phyloP scores from a whole-genome alignment of 352 stramenopile species.

The Phytopythium cucurbitacearum region DNA sequence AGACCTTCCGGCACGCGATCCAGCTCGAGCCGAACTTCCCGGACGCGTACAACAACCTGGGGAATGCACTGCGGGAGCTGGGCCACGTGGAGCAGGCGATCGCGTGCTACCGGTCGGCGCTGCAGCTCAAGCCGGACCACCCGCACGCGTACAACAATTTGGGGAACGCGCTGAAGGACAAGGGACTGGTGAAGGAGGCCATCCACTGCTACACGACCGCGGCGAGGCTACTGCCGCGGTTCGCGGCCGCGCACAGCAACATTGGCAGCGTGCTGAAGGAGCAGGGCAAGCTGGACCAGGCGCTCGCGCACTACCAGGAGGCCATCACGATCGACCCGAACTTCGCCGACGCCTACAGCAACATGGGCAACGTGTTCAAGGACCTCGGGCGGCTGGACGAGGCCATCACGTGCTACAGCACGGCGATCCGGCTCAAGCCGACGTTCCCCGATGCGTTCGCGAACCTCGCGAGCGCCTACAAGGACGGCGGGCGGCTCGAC shows the following conservation, averaged over 20 bases:
- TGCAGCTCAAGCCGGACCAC: constrained; percentile 90
- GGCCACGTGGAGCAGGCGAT: constrained; percentile 79
- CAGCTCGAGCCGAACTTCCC: constrained; percentile 91
- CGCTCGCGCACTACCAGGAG: constrained; percentile 92
- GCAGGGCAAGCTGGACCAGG: constrained; percentile 91
- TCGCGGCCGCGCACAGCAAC: constrained; percentile 92
- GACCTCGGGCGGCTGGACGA: constrained; percentile 86
- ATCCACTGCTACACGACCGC: constrained; percentile 93
- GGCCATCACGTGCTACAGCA: constrained; percentile 88
- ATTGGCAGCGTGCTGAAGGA: constrained; percentile 94
- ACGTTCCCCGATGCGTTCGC: constrained; percentile 89
- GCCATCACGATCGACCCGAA: constrained; percentile 90
- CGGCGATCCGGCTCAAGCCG: constrained; percentile 87
- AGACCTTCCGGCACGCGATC: constrained; percentile 89
- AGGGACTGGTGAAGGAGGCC: constrained; percentile 91
- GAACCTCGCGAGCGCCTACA: constrained; percentile 92
- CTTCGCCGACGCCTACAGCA: constrained; percentile 92
- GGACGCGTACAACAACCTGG: constrained; percentile 93
- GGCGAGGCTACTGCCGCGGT: constrained; percentile 86
- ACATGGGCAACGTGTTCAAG: constrained; percentile 95
- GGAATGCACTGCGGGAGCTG: constrained; percentile 87
- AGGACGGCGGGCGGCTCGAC: constrained; percentile 83
- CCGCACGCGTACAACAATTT: constrained; percentile 94
- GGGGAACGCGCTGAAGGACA: constrained; percentile 91
- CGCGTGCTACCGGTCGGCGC: constrained; percentile 84